Evolutionary conservation across 306 rosid genomes (phyloP).

Genomic region (Citrullus mucosospermus): DNA sequence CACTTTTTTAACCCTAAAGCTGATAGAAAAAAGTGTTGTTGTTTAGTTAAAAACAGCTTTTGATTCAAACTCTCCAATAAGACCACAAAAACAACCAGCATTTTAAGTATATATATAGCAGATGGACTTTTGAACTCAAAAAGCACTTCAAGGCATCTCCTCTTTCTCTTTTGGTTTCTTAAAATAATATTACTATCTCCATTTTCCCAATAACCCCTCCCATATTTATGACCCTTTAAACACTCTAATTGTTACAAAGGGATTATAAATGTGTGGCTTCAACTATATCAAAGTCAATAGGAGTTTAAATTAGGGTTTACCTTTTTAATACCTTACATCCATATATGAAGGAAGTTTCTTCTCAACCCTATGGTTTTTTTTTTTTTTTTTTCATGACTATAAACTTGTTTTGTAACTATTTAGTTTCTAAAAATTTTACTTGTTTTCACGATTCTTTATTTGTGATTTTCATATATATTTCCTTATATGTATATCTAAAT

Average conservation of each 20-base stretch:
- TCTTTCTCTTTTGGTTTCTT: neutral
- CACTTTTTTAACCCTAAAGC: slow-evolving; percentile 1
- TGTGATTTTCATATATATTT: too few species aligned
- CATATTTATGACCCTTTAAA: neutral
- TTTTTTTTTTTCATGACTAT: too few species aligned
- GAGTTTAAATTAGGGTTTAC: neutral
- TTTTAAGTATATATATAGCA: neutral
- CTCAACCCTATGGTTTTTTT: neutral
- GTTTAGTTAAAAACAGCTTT: neutral
- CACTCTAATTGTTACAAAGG: neutral
- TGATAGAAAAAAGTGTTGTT: neutral
- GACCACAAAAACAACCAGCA: neutral
- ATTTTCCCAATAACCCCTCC: neutral
- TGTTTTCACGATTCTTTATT: too few species aligned
- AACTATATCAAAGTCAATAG: too few species aligned
- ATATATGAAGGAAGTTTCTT: neutral
- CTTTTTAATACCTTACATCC: neutral
- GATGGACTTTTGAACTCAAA: neutral
- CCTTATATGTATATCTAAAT: too few species aligned
- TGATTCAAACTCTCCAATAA: neutral
- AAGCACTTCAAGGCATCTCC: neutral
- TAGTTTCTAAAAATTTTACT: too few species aligned
- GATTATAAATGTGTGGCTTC: neutral
- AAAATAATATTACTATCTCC: neutral
- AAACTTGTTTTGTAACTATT: too few species aligned